Conservation (phyloP, 2,329 filamentous ascomycete genomes). For the Trichoderma koningii region DNA sequence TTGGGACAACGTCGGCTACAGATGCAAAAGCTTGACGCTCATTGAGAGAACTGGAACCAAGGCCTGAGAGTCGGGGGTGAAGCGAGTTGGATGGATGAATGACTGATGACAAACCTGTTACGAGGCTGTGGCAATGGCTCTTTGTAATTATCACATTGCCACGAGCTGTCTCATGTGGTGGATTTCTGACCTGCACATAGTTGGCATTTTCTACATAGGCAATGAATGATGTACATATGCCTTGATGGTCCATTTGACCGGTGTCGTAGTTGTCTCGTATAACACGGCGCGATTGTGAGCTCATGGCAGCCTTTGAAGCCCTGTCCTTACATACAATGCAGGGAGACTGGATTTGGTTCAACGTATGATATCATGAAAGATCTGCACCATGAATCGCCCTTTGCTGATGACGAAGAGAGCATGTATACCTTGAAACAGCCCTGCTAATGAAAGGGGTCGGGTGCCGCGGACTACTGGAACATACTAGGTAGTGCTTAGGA, state of each 20-base stretch:
- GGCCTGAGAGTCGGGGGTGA: neutral
- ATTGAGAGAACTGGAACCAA: neutral
- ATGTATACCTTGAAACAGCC: neutral
- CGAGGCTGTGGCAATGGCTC: neutral
- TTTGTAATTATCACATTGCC: neutral
- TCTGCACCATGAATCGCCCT: too few relatives aligned
- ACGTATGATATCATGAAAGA: too few relatives aligned
- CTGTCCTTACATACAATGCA: too few relatives aligned
- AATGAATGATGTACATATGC: conserved; percentile 23
- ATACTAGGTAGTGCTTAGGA: too few relatives aligned
- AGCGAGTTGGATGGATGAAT: neutral
- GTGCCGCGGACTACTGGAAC: neutral
- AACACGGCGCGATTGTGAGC: too few relatives aligned
- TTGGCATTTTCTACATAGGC: conserved; percentile 12
- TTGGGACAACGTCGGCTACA: neutral
- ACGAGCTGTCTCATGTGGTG: neutral
- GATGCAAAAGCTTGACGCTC: neutral
- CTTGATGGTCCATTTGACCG: neutral
- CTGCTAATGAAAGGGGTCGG: neutral
- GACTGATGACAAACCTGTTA: conserved; percentile 11
- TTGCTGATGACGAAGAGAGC: neutral
- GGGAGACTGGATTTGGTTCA: neutral
- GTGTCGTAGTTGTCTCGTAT: too few relatives aligned
- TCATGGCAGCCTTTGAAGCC: too few relatives aligned
- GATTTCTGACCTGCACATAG: conserved; percentile 8